Evolutionary conservation across 306 rosid genomes (phyloP).

Genomic region (Quercus alba): DNA sequence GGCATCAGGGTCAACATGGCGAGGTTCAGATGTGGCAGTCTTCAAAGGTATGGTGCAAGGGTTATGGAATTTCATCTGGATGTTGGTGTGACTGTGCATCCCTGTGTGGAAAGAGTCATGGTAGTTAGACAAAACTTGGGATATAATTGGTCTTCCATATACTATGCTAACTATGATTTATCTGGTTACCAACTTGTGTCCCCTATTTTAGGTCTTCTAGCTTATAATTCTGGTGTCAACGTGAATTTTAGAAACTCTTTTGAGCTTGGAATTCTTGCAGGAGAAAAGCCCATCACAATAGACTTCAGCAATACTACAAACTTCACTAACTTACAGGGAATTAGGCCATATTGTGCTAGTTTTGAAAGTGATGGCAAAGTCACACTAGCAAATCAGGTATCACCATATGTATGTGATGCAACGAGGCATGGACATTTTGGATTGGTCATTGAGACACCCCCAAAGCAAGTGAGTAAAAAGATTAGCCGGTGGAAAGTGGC

Average conservation of each 20-base stretch:
- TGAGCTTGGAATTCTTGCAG: constrained; percentile 69
- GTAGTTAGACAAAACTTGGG: constrained; percentile 70
- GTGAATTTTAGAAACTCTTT: constrained; percentile 58
- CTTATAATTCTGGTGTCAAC: constrained; percentile 73
- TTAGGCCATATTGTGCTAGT: constrained; percentile 64
- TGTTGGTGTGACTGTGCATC: constrained; percentile 61
- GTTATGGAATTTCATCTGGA: constrained; percentile 69
- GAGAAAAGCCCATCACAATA: constrained; percentile 60
- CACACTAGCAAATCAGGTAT: constrained; percentile 48
- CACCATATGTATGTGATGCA: constrained; percentile 57
- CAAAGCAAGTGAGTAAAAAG: constrained; percentile 41
- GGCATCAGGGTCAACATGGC: constrained; percentile 57
- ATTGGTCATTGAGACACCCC: constrained; percentile 51
- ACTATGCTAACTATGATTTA: constrained; percentile 62
- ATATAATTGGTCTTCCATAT: constrained; percentile 68
- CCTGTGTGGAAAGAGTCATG: constrained; percentile 88
- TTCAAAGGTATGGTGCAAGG: constrained; percentile 73
- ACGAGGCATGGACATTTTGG: constrained; percentile 90
- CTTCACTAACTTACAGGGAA: constrained; percentile 23
- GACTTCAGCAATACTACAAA: constrained; percentile 59
- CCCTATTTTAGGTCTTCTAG: constrained; percentile 74
- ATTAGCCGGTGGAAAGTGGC: constrained; percentile 79
- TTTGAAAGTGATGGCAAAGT: constrained; percentile 79
- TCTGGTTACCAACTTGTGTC: constrained; percentile 75
- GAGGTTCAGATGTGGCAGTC: constrained; percentile 85